Base-by-base conservation (phyloP, 2,329 filamentous ascomycete species). In the Lachnellula occidentalis region DNA sequence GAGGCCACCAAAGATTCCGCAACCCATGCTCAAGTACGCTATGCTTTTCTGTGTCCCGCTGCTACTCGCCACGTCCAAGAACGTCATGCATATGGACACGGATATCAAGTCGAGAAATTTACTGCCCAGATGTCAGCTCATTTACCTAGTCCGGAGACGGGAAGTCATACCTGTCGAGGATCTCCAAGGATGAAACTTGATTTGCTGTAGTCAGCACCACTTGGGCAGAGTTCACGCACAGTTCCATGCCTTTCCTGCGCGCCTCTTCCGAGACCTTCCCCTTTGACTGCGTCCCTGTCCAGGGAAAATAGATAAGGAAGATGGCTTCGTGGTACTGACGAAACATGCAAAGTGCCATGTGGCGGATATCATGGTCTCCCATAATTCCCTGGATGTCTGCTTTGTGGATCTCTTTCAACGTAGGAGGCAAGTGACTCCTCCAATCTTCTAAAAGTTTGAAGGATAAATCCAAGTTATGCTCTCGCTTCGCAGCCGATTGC, bases 361-460 rank as follows among this genome's bases (percentile, higher is more conserved):
- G 41, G 50, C 50, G 50, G 21, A 39, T 24, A 2, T 53, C 27
- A 47, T 46, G 43, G 34, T 53, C 39, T 17, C 47, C 43, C 22
- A 53, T 22, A 14, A 48, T 54, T 19, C 31, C 27, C 19, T 42
- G 45, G 14, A 48, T 54, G 34, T 54, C 34, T 6, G 31, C 34
- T 31, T 45, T 39, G 19, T 54, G 34, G n/a, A 54, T 54, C n/a
- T 54, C 51, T 34, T 49, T 42, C 34, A 54, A 39, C 17, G 51
- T 24, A 54, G 45, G 11, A 8, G 51, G 51, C 14, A 54, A 22
- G 51, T 22, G 51, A 21, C 45, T 54, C 34, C 51, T 22, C 51
- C 51, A 54, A 19, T 48, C 51, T 22, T 54, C 51, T 34, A 54
- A 34, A 17, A 54, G 51, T 22, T 54, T 48, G 51, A 36, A 54